Base-by-base conservation (phyloP, 306 rosid genomes). In the Hippophae gyantsensis region DNA sequence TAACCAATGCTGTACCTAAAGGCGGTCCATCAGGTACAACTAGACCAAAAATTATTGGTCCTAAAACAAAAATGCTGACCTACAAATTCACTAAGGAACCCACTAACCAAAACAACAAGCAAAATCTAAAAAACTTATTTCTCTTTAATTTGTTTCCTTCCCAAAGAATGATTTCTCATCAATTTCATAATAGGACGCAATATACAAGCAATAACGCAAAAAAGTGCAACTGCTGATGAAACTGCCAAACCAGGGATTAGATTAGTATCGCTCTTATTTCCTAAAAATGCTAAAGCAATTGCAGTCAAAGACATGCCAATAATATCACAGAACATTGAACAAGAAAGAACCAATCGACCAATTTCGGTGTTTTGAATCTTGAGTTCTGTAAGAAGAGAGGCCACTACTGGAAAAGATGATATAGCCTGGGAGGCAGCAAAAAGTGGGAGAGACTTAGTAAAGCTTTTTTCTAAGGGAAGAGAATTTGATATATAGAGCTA, bases 21-120 rank as follows among this genome's bases (percentile, higher is more conserved):
- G 95, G 95, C 5, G 85, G 87, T 6, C 93, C 93, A 54, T 64
- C 76, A 2, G 93, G 93, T 57, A 84, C 56, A 48, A 43, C 72
- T 42, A 75, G 57, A 42, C 95, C 95, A 2, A 84, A 62, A 60
- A 76, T 1, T 6, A 87, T 57, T 8, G 93, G 84, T 57, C 95
- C 93, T 49, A 76, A 25, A 1, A 51, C 10, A 18, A 61, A 61
- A 84, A 74, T 84, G 93, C 23, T 84, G 87, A 10, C 93, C 88
- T 6, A 81, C 6, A 10, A 68, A 0, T 46, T 87, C 93, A 42
- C 83, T 66, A 4, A 70, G 0, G 32, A 87, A 32, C 23, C 70
- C 79, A 32, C 54, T 0, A 5, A 74, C 1, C 5, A 78, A 56
- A 56, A 87, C 80, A 4, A 68, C 58, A 27, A 72, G 0, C 59